A percentile compares a stretch with the other conserved stretches of the same genome.
Evolutionary conservation across 2,329 filamentous ascomycete genomes (phyloP).

Genomic region (Pseudogymnoascus sp.): DNA sequence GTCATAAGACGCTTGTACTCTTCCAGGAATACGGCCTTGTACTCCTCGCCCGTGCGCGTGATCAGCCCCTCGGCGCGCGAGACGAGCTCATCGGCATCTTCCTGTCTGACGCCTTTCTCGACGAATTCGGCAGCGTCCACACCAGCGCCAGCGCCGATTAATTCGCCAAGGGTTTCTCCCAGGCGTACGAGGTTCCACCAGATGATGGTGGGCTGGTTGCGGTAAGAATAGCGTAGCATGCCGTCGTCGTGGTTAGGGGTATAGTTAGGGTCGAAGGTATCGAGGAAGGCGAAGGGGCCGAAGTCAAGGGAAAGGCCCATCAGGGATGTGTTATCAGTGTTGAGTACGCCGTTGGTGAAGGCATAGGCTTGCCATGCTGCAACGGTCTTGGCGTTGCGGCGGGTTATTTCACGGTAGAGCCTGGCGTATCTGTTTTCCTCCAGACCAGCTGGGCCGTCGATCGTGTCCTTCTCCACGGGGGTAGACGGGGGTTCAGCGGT

Average conservation of each 20-base stretch:
- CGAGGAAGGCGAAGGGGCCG: constrained; percentile 94
- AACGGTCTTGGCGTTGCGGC: constrained; percentile 79
- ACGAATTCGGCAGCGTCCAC: constrained; percentile 69
- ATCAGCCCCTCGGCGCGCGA: constrained; percentile 79
- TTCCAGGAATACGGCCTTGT: constrained; percentile 74
- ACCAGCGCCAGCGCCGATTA: constrained; percentile 67
- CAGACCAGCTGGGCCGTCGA: constrained; percentile 59
- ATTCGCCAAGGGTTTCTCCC: constrained; percentile 79
- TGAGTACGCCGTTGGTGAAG: constrained; percentile 98
- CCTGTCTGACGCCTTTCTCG: constrained; percentile 61
- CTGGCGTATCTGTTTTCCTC: constrained; percentile 82
- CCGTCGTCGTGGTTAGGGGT: constrained; percentile 96
- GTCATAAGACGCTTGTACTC: constrained; percentile 88
- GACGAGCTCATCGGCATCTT: constrained; percentile 62
- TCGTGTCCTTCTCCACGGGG: constrained; percentile 46
- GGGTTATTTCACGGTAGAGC: constrained; percentile 78
- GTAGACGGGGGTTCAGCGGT: constrained; percentile 33
- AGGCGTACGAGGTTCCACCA: constrained; percentile 98
- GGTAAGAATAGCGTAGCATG: constrained; percentile 80
- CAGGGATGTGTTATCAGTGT: constrained; percentile 95
- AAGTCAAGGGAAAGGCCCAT: constrained; percentile 87
- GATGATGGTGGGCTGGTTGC: constrained; percentile 89
- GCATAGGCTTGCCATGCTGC: constrained; percentile 96
- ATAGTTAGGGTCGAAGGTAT: constrained; percentile 89
- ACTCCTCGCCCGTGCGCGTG: constrained; percentile 73